Percentiles rank a stretch among this genome's conserved stretches.
Conservation (phyloP, 2,329 filamentous ascomycete genomes). For the Beauveria pseudobassiana region DNA sequence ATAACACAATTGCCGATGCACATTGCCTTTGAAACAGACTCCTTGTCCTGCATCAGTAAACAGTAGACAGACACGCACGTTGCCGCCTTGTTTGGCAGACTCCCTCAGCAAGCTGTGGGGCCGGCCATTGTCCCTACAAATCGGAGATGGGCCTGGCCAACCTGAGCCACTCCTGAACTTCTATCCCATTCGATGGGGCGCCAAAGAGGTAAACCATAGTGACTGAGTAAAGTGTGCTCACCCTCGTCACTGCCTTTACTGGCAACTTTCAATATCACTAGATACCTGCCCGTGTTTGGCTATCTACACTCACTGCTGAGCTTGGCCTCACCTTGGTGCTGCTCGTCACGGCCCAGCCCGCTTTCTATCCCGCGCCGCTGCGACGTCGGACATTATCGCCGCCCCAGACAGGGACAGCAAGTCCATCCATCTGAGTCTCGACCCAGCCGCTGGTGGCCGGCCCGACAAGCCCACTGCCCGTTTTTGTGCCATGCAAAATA, state of each 20-base stretch:
- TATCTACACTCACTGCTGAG: not conserved
- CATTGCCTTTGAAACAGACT: no score
- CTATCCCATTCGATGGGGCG: slow-evolving; percentile 7
- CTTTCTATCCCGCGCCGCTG: not conserved
- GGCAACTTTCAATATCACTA: no score
- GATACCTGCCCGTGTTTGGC: no score
- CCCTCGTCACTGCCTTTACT: not conserved
- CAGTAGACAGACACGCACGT: no score
- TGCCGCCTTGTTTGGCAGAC: not conserved
- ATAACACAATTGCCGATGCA: no score
- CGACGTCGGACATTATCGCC: not conserved
- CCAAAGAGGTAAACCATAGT: not conserved
- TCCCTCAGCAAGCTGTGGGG: not conserved
- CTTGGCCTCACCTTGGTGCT: not conserved
- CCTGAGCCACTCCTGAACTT: slow-evolving; percentile 1
- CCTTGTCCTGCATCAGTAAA: no score
- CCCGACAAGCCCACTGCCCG: not conserved
- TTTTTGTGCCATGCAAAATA: not conserved
- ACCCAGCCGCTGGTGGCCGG: not conserved
- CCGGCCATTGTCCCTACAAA: slow-evolving; percentile 4
- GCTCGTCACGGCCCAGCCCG: not conserved
- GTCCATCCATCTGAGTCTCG: not conserved
- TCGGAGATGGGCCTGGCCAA: not conserved
- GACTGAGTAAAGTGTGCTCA: no score
- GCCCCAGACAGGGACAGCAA: not conserved